A percentile compares a stretch with the other conserved stretches of the same genome.
Evolutionary conservation across 805 yeast genomes (phyloP).

Genomic region (Starmera quercuum): DNA sequence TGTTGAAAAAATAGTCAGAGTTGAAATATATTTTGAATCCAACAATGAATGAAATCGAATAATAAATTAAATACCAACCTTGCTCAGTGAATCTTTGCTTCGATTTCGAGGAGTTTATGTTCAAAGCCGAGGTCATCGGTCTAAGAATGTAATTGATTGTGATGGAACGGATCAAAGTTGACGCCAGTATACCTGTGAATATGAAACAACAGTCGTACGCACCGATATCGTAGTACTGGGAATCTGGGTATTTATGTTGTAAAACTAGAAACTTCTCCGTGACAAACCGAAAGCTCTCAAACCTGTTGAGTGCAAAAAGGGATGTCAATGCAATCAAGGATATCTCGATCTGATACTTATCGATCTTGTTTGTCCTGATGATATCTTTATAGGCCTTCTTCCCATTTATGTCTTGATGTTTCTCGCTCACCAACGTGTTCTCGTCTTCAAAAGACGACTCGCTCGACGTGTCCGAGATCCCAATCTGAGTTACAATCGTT

Average conservation of each 20-base stretch:
- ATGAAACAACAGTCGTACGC: slow-evolving; percentile 47
- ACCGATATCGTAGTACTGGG: slow-evolving; percentile 43
- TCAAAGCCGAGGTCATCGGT: slow-evolving; percentile 43
- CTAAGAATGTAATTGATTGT: slow-evolving; percentile 48
- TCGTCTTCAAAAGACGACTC: neutral
- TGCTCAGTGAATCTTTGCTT: slow-evolving; percentile 76
- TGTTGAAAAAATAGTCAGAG: slow-evolving; percentile 52
- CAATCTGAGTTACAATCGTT: neutral
- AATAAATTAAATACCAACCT: slow-evolving; percentile 68
- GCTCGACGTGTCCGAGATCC: neutral
- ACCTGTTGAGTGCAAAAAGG: slow-evolving; percentile 16
- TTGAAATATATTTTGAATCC: slow-evolving; percentile 52
- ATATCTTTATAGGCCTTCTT: neutral
- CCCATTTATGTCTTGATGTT: neutral
- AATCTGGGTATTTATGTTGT: slow-evolving; percentile 28
- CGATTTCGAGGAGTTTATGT: slow-evolving; percentile 43
- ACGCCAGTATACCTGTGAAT: slow-evolving; percentile 42
- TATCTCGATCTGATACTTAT: slow-evolving; percentile 21
- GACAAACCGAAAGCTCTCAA: slow-evolving; percentile 20
- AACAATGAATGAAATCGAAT: slow-evolving; percentile 40
- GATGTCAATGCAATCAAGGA: slow-evolving; percentile 15
- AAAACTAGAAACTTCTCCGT: slow-evolving; percentile 31
- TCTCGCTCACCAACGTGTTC: neutral
- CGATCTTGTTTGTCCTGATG: slow-evolving; percentile 6
- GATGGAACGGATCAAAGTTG: slow-evolving; percentile 53